A percentile compares a stretch with the other conserved stretches of the same genome.
Conservation (phyloP, 2,329 filamentous ascomycete species). For the Sclerotinia spermophila region DNA sequence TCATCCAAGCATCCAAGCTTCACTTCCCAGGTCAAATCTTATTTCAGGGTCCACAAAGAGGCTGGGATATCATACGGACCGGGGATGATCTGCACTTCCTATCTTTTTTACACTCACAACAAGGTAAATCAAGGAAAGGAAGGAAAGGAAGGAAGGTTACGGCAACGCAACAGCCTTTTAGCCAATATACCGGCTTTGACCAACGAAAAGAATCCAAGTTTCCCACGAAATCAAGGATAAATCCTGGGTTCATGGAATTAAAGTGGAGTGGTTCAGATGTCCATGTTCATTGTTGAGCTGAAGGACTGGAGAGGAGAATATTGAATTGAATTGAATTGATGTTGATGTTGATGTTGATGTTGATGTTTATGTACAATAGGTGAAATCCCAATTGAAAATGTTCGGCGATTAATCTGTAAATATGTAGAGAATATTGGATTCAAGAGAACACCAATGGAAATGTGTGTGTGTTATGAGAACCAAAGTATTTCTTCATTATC, state of each 20-base stretch:
- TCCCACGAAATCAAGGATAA: slow-evolving; percentile 3
- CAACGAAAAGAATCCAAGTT: not conserved
- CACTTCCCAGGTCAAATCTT: not conserved
- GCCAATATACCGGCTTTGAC: not conserved
- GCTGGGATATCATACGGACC: not conserved
- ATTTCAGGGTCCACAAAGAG: slow-evolving; percentile 2
- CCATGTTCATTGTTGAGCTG: slow-evolving; percentile 13
- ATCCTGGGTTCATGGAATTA: not conserved
- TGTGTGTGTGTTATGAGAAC: not conserved
- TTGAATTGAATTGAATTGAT: too few species aligned
- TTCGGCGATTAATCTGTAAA: not conserved
- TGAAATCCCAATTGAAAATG: not conserved
- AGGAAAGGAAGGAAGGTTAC: slow-evolving; percentile 4
- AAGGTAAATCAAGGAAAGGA: slow-evolving; percentile 4
- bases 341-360: not conserved
- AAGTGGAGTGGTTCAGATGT: not conserved
- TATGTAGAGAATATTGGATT: not conserved
- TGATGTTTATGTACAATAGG: not conserved
- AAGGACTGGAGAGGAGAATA: not conserved
- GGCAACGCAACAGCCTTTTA: not conserved
- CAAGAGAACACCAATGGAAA: not conserved
- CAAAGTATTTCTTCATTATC: not conserved
- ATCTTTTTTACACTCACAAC: not conserved
- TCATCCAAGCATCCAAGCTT: slow-evolving; percentile 1
- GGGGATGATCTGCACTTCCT: slow-evolving; percentile 1